phyloP scores from a whole-genome alignment of 2,329 filamentous ascomycete genomes.

The Mariannaea elegans region DNA sequence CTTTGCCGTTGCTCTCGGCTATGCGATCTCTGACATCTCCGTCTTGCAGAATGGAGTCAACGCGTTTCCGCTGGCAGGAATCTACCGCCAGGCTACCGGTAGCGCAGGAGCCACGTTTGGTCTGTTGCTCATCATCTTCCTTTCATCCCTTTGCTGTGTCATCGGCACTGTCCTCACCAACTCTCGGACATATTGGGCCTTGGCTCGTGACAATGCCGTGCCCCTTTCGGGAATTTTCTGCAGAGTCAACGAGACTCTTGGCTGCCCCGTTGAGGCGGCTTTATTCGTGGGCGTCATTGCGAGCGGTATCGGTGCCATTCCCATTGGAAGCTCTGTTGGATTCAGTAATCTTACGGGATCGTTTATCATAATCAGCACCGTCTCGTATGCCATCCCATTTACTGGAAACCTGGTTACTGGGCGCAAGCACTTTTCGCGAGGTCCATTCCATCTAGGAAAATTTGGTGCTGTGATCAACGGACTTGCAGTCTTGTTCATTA shows the following conservation, averaged over 20 bases:
- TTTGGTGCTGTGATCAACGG: constrained; percentile 26
- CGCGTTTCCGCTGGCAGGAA: constrained; percentile 34
- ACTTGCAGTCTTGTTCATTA: constrained; percentile 29
- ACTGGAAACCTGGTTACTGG: constrained; percentile 28
- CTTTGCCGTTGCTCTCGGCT: constrained; percentile 33
- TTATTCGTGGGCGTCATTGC: constrained; percentile 37
- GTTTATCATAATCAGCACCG: constrained; percentile 39
- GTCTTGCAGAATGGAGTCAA: constrained; percentile 35
- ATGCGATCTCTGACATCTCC: constrained; percentile 36
- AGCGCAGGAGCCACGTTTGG: constrained; percentile 32
- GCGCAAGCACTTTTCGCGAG: constrained; percentile 25
- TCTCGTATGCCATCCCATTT: constrained; percentile 38
- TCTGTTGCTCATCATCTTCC: constrained; percentile 36
- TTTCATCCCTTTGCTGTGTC: constrained; percentile 35
- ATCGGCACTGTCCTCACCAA: constrained; percentile 37
- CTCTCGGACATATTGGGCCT: constrained; percentile 36
- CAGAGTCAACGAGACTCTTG: constrained; percentile 26
- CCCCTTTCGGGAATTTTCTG: constrained; percentile 31
- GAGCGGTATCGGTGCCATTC: constrained; percentile 37
- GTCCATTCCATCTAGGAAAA: constrained; percentile 27
- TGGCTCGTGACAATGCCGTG: constrained; percentile 38
- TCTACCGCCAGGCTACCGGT: constrained; percentile 36
- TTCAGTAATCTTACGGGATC: constrained; percentile 40
- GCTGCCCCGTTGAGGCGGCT: constrained; percentile 35
- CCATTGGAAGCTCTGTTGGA: constrained; percentile 34